phyloP scores from a whole-genome alignment of 768 basidiomycete species.

The Russula earlei region DNA sequence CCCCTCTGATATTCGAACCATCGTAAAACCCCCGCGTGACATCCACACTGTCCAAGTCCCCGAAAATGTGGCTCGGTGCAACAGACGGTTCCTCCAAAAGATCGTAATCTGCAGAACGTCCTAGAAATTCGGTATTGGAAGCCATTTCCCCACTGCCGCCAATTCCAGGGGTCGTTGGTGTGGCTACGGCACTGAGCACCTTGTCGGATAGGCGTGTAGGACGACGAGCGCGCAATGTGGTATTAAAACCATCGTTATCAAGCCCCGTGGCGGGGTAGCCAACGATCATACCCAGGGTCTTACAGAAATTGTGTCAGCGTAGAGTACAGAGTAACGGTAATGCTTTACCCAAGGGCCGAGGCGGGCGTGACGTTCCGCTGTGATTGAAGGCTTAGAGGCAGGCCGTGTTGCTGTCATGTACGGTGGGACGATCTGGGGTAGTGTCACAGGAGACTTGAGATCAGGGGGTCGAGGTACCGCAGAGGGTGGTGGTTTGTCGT shows the following conservation, averaged over 20 bases:
- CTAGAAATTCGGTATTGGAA: neutral
- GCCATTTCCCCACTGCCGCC: neutral
- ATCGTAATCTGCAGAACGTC: slow-evolving; percentile 1
- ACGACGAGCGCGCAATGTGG: neutral
- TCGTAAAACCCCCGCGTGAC: slow-evolving; percentile 1
- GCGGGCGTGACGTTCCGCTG: slow-evolving; percentile 12
- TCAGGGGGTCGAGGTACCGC: slow-evolving; percentile 8
- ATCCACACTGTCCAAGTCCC: neutral
- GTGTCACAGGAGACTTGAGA: neutral
- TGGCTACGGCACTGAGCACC: neutral
- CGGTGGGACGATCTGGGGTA: slow-evolving; percentile 6
- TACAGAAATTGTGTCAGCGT: slow-evolving; percentile 1
- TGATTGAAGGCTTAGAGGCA: slow-evolving; percentile 5
- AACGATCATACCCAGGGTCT: slow-evolving; percentile 9
- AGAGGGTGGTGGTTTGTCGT: slow-evolving; percentile 4
- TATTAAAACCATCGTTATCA: neutral
- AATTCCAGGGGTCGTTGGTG: neutral
- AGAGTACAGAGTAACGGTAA: neutral
- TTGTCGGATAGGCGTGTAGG: slow-evolving; percentile 8
- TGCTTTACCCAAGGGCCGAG: slow-evolving; percentile 16
- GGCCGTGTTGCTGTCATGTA: slow-evolving; percentile 6
- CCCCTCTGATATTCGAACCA: neutral
- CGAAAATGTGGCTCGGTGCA: neutral
- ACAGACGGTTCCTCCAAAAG: slow-evolving; percentile 4
- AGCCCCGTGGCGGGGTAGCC: neutral